phyloP scores from a whole-genome alignment of 495 filamentous ascomycete species.

The Physcia stellaris region DNA sequence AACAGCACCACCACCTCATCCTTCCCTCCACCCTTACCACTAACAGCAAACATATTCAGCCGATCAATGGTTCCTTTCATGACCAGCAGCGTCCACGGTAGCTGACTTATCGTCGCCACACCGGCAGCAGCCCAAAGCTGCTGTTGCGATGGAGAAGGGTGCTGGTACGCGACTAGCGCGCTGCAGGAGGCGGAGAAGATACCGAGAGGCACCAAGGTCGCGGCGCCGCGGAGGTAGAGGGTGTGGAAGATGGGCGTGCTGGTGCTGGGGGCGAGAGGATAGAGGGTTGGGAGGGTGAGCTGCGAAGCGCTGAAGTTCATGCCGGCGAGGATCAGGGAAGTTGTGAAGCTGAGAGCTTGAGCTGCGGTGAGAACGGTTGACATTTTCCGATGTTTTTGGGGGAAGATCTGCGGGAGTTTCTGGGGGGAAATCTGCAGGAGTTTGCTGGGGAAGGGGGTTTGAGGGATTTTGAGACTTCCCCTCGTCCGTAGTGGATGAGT shows the following conservation, averaged over 20 bases:
- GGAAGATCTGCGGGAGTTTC: no score
- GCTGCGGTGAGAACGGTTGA: no score
- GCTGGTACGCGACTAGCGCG: neutral
- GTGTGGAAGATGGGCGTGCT: slow-evolving; percentile 1
- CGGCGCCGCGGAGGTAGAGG: slow-evolving; percentile 1
- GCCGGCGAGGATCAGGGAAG: slow-evolving; percentile 11
- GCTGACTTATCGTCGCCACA: slow-evolving; percentile 11
- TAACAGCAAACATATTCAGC: slow-evolving; percentile 6
- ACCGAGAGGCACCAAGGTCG: neutral
- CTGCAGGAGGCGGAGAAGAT: slow-evolving; percentile 1
- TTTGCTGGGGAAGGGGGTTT: no score
- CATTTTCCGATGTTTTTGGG: no score
- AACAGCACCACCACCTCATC: slow-evolving; percentile 5
- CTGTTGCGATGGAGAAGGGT: neutral
- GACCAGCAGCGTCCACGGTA: slow-evolving; percentile 15
- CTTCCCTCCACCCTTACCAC: slow-evolving; percentile 3
- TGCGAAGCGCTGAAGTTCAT: slow-evolving; percentile 5
- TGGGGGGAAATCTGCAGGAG: no score
- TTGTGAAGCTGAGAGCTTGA: neutral
- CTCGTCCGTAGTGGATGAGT: no score
- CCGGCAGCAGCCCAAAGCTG: slow-evolving; percentile 8
- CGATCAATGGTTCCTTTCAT: slow-evolving; percentile 9
- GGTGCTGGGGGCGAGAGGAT: neutral
- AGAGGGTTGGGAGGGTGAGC: neutral
- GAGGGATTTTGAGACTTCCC: no score